phyloP scores from a whole-genome alignment of 2,329 filamentous ascomycete species.

The Phoma sp. region DNA sequence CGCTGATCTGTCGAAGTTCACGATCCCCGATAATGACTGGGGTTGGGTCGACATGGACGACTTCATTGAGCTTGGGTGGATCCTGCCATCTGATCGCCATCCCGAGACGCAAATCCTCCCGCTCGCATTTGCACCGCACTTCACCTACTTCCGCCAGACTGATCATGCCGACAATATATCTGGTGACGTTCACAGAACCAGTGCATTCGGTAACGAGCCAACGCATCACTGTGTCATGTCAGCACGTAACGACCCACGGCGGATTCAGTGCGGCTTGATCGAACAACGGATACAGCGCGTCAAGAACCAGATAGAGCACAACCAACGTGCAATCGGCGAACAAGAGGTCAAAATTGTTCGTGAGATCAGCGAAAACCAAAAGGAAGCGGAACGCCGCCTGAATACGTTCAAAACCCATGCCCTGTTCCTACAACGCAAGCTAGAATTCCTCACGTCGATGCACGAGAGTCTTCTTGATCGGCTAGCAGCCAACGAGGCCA shows the following conservation, averaged over 20 bases:
- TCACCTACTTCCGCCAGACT: constrained; percentile 97
- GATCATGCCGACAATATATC: constrained; percentile 83
- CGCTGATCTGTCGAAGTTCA: constrained; percentile 80
- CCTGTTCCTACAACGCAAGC: constrained; percentile 63
- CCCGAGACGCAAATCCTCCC: constrained; percentile 94
- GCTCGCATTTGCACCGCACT: constrained; percentile 87
- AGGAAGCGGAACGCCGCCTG: constrained; percentile 62
- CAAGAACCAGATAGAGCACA: constrained; percentile 76
- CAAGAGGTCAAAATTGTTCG: constrained; percentile 69
- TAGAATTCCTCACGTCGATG: constrained; percentile 65
- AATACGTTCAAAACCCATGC: constrained; percentile 63
- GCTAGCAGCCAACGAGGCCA: constrained; percentile 63
- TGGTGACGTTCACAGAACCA: constrained; percentile 81
- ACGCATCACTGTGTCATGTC: constrained; percentile 97
- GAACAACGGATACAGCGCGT: constrained; percentile 80
- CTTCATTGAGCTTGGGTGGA: constrained; percentile 98
- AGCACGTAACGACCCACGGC: constrained; percentile 72
- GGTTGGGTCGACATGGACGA: constrained; percentile 99
- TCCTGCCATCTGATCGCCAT: constrained; percentile 85
- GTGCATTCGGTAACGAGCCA: constrained; percentile 89
- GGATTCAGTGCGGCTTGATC: constrained; percentile 86
- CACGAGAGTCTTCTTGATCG: constrained; percentile 64
- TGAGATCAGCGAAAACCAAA: constrained; percentile 60
- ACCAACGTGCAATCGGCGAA: constrained; percentile 75
- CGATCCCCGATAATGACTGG: constrained; percentile 92